Evolutionary conservation across 768 basidiomycete genomes (phyloP), one percentile per base, ranked within the genome.

Genomic region (Lentinula raphanica): DNA sequence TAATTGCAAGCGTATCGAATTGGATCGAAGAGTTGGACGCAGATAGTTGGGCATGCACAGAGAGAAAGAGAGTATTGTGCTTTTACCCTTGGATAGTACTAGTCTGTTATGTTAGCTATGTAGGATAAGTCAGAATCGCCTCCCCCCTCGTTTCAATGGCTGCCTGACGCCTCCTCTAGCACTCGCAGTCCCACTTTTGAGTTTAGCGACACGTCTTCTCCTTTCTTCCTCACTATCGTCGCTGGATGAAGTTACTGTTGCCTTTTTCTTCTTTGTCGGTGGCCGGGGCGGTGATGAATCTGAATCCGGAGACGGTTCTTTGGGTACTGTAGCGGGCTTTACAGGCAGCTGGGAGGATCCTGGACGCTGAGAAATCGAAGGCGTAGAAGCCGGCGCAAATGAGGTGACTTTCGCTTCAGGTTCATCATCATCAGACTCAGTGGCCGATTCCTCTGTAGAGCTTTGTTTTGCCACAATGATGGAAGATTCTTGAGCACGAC

Each of bases 131-230:
- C 77, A 90, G 75, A 89, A 92, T 61, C 86, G 80, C 68, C 83
- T 88, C 29, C 85, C 87, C 35, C 86, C 86, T 62, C 89, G 81
- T 71, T 85, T 90, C 60, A 91, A 75, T 4, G 90, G 90, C 63
- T 92, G 89, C 64, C 83, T 80, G 44, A 84, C 76, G 39, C 84
- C 84, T 55, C 84, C 75, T 60, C 76, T 75, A 23, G 61, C 61
- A 49, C 69, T 64, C 42, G 68, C 66, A 49, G 66, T 62, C 44
- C 76, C 77, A 59, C 69, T 70, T 60, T 72, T 81, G 54, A 75
- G 68, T 63, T 72, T 74, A 49, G 76, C 70, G 23, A 75, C 68
- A 31, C 70, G 70, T 51, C 68, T 75, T 67, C 74, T 80, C 32
- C 75, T 75, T 36, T 79, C 83, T 21, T 72, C 75, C 61, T 84